Percentiles rank a stretch among this genome's conserved stretches.
phyloP scores from a whole-genome alignment of 352 stramenopile species.

The Saprolegnia parasitica region DNA sequence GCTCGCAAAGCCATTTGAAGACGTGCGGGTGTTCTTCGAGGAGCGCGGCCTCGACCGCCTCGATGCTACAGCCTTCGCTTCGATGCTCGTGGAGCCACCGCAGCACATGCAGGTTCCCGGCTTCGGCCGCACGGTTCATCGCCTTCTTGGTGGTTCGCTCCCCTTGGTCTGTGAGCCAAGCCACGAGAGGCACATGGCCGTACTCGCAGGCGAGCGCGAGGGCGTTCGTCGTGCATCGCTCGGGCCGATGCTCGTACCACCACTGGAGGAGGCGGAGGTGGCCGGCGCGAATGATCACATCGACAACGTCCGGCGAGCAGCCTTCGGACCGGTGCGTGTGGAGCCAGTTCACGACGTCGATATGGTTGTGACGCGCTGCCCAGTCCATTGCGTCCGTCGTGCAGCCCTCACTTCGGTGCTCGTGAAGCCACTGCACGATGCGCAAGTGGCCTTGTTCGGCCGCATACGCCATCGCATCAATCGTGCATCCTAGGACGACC shows the following conservation, averaged over 20 bases:
- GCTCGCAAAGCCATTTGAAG: conserved; percentile 39
- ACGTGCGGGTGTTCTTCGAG: conserved; percentile 36
- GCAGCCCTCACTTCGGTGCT: conserved; percentile 34
- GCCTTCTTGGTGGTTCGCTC: conserved; percentile 24
- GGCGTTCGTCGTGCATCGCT: conserved; percentile 21
- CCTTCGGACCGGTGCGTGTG: conserved; percentile 32
- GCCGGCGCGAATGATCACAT: conserved; percentile 34
- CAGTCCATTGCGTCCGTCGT: conserved; percentile 34
- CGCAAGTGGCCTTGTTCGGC: conserved; percentile 36
- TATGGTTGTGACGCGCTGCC: conserved; percentile 35
- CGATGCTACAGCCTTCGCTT: conserved; percentile 31
- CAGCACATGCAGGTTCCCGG: conserved; percentile 28
- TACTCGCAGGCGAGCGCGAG: conserved; percentile 28
- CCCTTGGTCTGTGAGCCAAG: conserved; percentile 24
- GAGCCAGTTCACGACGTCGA: conserved; percentile 37
- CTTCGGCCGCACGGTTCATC: conserved; percentile 29
- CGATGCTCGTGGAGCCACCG: conserved; percentile 33
- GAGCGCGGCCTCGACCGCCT: conserved; percentile 39
- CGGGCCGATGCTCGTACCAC: conserved; percentile 30
- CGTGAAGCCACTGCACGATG: conserved; percentile 39
- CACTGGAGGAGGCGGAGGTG: conserved; percentile 34
- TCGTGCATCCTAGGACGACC: neutral
- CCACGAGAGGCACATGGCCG: conserved; percentile 27
- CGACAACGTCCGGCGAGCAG: conserved; percentile 34
- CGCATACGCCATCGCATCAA: conserved; percentile 34